Evolutionary conservation across 306 rosid species (phyloP), one percentile per base, ranked within the genome.

Genomic region (Lithocarpus polystachyus): DNA sequence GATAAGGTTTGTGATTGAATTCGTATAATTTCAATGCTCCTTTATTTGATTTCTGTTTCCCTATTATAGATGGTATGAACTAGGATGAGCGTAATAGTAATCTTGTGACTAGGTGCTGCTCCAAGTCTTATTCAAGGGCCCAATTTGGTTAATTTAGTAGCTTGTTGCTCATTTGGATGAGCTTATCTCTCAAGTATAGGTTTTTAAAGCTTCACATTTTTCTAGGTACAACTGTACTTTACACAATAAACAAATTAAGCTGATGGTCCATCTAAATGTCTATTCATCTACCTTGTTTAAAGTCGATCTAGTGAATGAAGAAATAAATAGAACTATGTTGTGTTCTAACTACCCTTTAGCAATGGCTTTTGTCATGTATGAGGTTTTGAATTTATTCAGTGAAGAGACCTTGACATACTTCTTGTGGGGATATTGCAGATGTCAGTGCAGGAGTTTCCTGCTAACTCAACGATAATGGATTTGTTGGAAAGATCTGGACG

Each of bases 401-500:
- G 48, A 65, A 33, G 24, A 33, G 48, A 19, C 40, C 19, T 68
- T 68, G 51, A 33, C 72, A 68, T 8, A 7, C 12, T 70, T 48
- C 43, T 29, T 48, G 31, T 61, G 57, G 71, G 78, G 31, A 48
- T 56, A 23, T 74, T 87, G 80, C 94, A 96, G 99, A 96, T 93
- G 99, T 93, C 99, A 11, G 99, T 96, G 26, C 99, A 96, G 79
- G 99, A 96, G 79, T 87, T 93, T 31, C 73, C 91, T n/a, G 90
- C 93, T 31, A 88, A 91, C 82, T 86, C 94, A 0, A 91, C 98
- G 0, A 75, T 96, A 19, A 81, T 87, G 88, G 87, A 93, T 83
- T 84, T 96, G 77, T 53, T 96, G 84, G 92, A 90, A 82, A 85
- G 90, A 73, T 85, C 81, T 0, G 97, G 96, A 60, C 72, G 92